phyloP scores from a whole-genome alignment of 768 basidiomycete species.

The Pisolithus microcarpus region DNA sequence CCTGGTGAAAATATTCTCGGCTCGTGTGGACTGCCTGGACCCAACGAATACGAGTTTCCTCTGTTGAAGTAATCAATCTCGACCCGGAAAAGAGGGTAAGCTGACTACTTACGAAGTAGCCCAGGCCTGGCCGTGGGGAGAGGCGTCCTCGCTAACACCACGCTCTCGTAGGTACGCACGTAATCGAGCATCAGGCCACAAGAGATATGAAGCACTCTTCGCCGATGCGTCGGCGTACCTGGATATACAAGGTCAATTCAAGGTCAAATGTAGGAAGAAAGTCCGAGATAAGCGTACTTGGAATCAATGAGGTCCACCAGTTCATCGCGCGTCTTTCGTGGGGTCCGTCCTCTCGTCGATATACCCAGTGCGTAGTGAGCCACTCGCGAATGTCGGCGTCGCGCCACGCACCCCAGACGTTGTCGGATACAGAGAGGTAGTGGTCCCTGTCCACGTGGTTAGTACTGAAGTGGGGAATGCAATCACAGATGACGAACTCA shows the following conservation, averaged over 20 bases:
- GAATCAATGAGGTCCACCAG: constrained; percentile 64
- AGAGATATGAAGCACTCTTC: constrained; percentile 58
- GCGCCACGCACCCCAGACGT: constrained; percentile 61
- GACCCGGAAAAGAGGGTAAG: not conserved
- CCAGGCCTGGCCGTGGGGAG: constrained; percentile 62
- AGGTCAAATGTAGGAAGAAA: not conserved
- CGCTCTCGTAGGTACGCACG: constrained; percentile 81
- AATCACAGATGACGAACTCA: constrained; percentile 34
- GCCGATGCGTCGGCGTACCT: constrained; percentile 48
- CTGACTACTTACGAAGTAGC: constrained; percentile 55
- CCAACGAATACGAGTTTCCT: constrained; percentile 76
- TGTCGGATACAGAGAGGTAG: constrained; percentile 54
- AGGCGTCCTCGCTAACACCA: constrained; percentile 61
- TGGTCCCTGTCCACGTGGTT: constrained; percentile 43
- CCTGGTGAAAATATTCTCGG: constrained; percentile 51
- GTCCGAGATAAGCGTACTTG: constrained; percentile 37
- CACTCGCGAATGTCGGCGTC: constrained; percentile 67
- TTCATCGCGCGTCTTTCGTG: constrained; percentile 64
- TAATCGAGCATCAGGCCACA: constrained; percentile 90
- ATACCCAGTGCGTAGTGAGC: constrained; percentile 69
- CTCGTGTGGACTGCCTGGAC: constrained; percentile 53
- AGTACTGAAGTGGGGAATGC: not conserved
- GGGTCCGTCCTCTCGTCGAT: constrained; percentile 44
- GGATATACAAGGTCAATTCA: constrained; percentile 1
- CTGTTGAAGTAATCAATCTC: constrained; percentile 25